Evolutionary conservation across 2,329 filamentous ascomycete species (phyloP).

Genomic region (Pseudogymnoascus sp.): DNA sequence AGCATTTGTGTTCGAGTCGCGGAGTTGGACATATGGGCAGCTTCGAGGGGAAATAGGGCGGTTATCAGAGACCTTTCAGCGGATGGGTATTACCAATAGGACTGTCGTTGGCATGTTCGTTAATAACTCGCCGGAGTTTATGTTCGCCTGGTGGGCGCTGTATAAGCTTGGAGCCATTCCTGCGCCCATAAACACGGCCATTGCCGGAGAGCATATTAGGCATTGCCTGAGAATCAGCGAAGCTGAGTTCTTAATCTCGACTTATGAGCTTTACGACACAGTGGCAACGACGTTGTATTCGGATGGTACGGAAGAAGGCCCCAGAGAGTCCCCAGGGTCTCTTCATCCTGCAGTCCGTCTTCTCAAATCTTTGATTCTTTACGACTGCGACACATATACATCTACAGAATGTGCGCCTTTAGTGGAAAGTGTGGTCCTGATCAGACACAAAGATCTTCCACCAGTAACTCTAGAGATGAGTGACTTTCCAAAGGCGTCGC

Average conservation of each 20-base stretch:
- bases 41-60: neutral
- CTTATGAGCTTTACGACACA: neutral
- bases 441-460: neutral
- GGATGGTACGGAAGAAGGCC: neutral
- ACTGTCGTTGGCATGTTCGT: neutral
- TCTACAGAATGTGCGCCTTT: neutral
- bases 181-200: neutral
- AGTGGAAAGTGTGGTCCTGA: neutral
- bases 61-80: neutral
- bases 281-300: neutral
- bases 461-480: neutral
- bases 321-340: neutral
- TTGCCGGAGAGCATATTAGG: neutral
- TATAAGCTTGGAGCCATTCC: neutral
- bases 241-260: neutral
- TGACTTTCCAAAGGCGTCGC: neutral
- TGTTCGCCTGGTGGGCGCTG: neutral
- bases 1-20: neutral
- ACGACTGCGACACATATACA: neutral
- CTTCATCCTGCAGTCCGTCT: neutral
- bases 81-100: neutral
- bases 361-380: neutral
- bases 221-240: neutral
- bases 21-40: neutral
- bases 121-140: neutral